Conservation (phyloP, 306 rosid genomes). For the Albizia julibrissin region DNA sequence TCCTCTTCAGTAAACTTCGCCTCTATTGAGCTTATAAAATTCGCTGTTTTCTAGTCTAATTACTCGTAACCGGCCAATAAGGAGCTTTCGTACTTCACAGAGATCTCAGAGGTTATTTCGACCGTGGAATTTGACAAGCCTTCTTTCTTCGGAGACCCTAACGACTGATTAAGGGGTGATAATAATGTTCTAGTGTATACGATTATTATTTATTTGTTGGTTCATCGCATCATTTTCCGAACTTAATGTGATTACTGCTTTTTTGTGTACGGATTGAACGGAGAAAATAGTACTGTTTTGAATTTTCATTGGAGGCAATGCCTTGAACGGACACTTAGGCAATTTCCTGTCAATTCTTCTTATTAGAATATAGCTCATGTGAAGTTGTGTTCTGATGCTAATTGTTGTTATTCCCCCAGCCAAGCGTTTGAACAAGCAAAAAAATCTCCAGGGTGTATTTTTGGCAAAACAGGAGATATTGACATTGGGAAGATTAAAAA, state of each 20-base stretch:
- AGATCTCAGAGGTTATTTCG: background rate
- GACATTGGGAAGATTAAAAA: conserved; percentile 73
- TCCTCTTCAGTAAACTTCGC: background rate
- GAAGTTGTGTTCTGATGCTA: conserved; percentile 3
- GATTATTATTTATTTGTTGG: background rate
- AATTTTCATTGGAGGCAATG: background rate
- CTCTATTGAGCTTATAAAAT: background rate
- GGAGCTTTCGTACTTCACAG: background rate
- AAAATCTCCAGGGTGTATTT: conserved; percentile 58
- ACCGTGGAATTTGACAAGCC: background rate
- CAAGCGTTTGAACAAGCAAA: conserved; percentile 85
- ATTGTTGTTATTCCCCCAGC: conserved; percentile 41
- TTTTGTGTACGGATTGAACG: background rate
- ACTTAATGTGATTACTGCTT: background rate
- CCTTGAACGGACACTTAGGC: background rate
- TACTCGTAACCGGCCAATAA: background rate
- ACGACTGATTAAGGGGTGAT: background rate
- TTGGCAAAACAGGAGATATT: conserved; percentile 58
- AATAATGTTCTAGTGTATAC: background rate
- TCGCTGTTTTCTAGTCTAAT: background rate
- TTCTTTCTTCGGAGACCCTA: background rate
- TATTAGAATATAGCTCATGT: background rate
- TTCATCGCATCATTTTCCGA: background rate
- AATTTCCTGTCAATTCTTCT: conserved; percentile 19
- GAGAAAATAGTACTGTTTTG: background rate